Evolutionary conservation across 1,139 yeast species (phyloP), one percentile per base, ranked within the genome.

Genomic region (Blastobotrys aristatus): DNA sequence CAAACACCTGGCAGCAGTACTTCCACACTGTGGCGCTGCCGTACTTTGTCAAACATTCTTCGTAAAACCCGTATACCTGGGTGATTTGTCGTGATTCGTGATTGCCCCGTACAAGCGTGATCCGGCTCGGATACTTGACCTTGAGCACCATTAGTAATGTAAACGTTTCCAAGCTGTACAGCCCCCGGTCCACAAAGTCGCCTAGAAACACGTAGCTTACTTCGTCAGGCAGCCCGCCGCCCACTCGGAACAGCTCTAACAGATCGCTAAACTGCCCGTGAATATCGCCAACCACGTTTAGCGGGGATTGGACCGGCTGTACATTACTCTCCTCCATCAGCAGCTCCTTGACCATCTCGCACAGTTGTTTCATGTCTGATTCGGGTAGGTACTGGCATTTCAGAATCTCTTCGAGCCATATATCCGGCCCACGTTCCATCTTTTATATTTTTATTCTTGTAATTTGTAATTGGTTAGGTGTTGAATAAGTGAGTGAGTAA

Each of bases 1-100:
- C 97, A 70, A 89, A 89, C 39, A 90, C 97, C 64, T 89, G 97
- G 67, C 97, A 89, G 67, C 97, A 90, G 67, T 88, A 87, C 66
- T 89, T 89, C 97, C 97, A 89, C 21, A 90, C 97, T 34, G 96
- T 88, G n/a, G 96, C 87, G 22, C 92, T 83, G 10, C 96, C 96
- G 64, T 90, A 90, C 66, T 89, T 89, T 48, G 88, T 84, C 50
- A 89, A 68, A 66, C 97, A 90, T 67, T 89, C 97, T 66, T 89
- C 86, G 72, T 89, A 80, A 72, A 89, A 83, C 10, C 97, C 97
- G 65, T 90, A 89, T 38, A 89, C 97, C 68, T 89, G 97, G 14
- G 97, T 89, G 60, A 90, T 90, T 64, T 90, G 97, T 65, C 97
- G 76, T 4, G 92, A 82, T 67, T 89, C 97, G 66, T 89, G 97